phyloP scores from a whole-genome alignment of 2,329 filamentous ascomycete species.

The Colletotrichum sp. region DNA sequence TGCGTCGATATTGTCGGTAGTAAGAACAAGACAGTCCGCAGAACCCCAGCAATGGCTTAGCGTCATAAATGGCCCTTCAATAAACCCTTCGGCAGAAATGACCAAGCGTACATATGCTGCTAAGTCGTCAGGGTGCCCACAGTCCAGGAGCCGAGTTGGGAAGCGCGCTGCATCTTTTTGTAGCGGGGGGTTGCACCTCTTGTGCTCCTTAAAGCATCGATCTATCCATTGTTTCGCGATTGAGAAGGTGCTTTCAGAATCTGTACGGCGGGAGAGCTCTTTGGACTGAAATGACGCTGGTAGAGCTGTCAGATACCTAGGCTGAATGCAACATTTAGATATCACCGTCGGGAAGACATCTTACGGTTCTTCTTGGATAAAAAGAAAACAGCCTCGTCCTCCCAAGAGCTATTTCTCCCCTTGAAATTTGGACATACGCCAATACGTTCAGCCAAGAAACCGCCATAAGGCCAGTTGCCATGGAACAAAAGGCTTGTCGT shows the following conservation, averaged over 20 bases:
- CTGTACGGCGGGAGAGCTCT: background rate
- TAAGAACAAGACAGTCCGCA: background rate
- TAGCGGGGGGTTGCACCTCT: rapidly evolving
- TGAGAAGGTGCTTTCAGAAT: background rate
- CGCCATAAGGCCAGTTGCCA: background rate
- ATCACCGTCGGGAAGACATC: no score
- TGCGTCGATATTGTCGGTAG: background rate
- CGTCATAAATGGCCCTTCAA: background rate
- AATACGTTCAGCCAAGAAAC: background rate
- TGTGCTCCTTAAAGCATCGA: background rate
- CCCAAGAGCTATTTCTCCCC: background rate
- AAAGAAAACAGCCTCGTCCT: background rate
- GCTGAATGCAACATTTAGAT: no score
- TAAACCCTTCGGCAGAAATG: background rate
- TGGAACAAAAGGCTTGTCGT: background rate
- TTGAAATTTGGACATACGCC: background rate
- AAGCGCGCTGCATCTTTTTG: background rate
- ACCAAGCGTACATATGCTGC: background rate
- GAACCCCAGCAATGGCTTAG: background rate
- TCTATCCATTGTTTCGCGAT: background rate
- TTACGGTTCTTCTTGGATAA: background rate
- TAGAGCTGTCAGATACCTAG: background rate
- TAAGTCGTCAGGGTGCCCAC: rapidly evolving
- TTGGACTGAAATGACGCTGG: background rate
- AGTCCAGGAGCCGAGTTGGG: background rate